phyloP scores from a whole-genome alignment of 2,329 filamentous ascomycete genomes.

The Zasmidium cellare region DNA sequence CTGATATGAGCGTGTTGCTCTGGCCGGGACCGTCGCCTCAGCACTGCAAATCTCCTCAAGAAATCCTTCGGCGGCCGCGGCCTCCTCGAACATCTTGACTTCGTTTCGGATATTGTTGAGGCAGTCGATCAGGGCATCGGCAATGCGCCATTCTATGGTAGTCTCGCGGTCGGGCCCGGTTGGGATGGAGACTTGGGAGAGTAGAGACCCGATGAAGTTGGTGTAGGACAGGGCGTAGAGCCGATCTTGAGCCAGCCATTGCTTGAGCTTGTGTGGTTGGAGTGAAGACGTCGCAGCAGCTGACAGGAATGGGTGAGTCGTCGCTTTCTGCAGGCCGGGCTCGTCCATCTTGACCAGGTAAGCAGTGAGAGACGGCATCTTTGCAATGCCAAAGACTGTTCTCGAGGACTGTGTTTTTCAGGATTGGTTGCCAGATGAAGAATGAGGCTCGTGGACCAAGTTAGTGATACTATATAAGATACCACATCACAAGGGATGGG shows the following conservation, averaged over 20 bases:
- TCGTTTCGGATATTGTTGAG: constrained; percentile 67
- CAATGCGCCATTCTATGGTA: constrained; percentile 57
- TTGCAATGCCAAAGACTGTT: too few species aligned
- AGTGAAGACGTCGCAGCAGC: constrained; percentile 63
- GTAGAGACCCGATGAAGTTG: constrained; percentile 62
- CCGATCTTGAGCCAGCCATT: constrained; percentile 72
- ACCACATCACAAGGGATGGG: not conserved
- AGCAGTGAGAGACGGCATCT: constrained; percentile 54
- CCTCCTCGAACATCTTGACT: constrained; percentile 65
- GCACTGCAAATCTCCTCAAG: constrained; percentile 48
- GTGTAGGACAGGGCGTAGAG: constrained; percentile 72
- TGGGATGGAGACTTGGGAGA: constrained; percentile 62
- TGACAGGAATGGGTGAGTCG: constrained; percentile 65
- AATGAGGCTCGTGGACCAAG: too few species aligned
- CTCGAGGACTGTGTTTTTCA: too few species aligned
- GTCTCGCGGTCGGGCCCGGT: constrained; percentile 36
- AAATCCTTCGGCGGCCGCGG: constrained; percentile 50
- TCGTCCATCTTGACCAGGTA: constrained; percentile 56
- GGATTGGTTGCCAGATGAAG: too few species aligned
- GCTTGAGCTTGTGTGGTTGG: constrained; percentile 56
- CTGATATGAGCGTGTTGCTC: constrained; percentile 47
- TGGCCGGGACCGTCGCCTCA: constrained; percentile 14
- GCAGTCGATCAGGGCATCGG: constrained; percentile 63
- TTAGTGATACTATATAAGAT: too few species aligned
- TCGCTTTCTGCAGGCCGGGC: constrained; percentile 56